A percentile compares a stretch with the other conserved stretches of the same genome.
Evolutionary conservation across 169 alveolate genomes (phyloP).

Genomic region (Plasmodium inui): DNA sequence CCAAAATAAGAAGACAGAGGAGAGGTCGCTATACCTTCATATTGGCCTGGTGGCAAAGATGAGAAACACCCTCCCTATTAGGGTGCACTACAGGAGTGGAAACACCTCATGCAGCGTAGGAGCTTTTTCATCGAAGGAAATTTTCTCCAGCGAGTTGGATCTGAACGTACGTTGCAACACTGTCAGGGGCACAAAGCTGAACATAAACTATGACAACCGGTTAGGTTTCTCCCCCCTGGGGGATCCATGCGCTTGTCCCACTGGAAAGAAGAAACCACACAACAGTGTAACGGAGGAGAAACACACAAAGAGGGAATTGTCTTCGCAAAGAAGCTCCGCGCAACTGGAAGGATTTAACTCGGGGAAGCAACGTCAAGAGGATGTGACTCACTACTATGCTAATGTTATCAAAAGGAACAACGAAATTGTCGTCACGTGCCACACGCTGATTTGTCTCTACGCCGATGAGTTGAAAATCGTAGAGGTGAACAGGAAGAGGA

Average conservation of each 20-base stretch:
- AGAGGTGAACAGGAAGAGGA: conserved; percentile 12
- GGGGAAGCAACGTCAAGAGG: not conserved
- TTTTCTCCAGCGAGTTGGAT: not conserved
- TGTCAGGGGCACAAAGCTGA: not conserved
- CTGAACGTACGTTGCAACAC: conserved; percentile 1
- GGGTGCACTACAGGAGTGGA: not conserved
- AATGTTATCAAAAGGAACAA: conserved; percentile 8
- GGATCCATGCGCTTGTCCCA: not conserved
- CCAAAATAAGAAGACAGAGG: not conserved
- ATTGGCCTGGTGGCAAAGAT: not conserved
- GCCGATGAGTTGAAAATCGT: not conserved
- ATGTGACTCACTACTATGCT: not conserved
- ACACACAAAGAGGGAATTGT: not conserved
- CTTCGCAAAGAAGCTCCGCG: not conserved
- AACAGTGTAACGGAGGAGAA: not conserved
- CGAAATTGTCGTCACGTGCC: conserved; percentile 34
- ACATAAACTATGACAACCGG: not conserved
- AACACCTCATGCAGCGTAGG: not conserved
- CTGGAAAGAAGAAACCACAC: not conserved
- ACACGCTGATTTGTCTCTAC: conserved; percentile 36
- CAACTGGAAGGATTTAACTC: not conserved
- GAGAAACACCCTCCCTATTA: conserved; percentile 14
- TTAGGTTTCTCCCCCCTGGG: not conserved
- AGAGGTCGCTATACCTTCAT: not conserved
- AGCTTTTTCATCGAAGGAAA: not conserved